Evolutionary conservation across 129 eudicot species (phyloP).

Genomic region (Helianthus tuberosus): DNA sequence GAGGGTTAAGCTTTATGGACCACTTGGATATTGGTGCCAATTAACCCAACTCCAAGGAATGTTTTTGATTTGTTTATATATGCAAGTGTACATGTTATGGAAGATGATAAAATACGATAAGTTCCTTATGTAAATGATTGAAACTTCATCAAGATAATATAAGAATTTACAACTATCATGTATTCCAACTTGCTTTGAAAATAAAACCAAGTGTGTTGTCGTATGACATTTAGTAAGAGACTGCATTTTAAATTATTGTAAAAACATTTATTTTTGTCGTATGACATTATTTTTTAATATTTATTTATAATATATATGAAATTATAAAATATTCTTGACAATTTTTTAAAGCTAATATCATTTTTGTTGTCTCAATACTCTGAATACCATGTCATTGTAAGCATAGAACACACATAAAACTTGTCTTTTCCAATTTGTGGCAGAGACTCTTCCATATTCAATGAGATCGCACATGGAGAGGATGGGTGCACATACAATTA

Average conservation of each 20-base stretch:
- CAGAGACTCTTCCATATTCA: background rate
- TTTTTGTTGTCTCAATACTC: background rate
- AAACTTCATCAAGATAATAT: background rate
- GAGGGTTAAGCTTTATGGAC: conserved; percentile 24
- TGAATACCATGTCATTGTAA: background rate
- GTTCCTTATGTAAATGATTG: background rate
- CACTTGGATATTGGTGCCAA: conserved; percentile 21
- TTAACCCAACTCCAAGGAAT: conserved; percentile 26
- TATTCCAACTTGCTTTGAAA: background rate
- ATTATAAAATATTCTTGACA: no score
- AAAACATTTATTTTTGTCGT: background rate
- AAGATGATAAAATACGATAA: background rate
- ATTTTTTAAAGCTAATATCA: background rate
- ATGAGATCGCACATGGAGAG: conserved; percentile 20
- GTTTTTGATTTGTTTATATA: conserved; percentile 20
- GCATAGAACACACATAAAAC: conserved; percentile 3
- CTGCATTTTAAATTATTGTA: background rate
- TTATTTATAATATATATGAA: background rate
- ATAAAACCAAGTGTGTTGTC: background rate
- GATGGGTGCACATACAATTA: conserved; percentile 17
- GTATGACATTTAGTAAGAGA: background rate
- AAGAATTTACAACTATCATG: background rate
- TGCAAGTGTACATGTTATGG: background rate
- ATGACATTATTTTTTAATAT: background rate
- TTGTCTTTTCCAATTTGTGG: conserved; percentile 22